phyloP scores from a whole-genome alignment of 805 yeast species.

The Metschnikowia colocasiae region DNA sequence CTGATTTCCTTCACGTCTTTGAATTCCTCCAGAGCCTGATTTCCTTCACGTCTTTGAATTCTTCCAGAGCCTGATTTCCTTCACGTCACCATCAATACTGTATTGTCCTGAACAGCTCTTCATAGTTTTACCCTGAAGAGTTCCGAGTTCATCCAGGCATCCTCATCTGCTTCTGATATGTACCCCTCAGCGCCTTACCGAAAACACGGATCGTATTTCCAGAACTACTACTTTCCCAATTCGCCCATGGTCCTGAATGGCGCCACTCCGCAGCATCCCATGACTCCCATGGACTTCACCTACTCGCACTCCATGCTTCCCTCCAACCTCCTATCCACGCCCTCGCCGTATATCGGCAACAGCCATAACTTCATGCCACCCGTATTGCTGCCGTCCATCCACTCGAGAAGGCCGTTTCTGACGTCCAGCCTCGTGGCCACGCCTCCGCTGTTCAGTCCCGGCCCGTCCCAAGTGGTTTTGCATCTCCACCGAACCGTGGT shows the following conservation, averaged over 20 bases:
- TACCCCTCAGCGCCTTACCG: background rate
- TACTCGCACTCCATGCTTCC: conserved; percentile 64
- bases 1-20: no score
- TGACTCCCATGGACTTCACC: conserved; percentile 51
- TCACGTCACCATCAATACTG: no score
- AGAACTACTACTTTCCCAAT: conserved; percentile 5
- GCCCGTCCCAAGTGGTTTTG: conserved; percentile 3
- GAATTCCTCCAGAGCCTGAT: no score
- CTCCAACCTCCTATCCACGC: conserved; percentile 44
- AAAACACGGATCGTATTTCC: conserved; percentile 7
- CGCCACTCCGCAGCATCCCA: conserved; percentile 8
- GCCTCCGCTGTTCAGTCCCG: conserved; percentile 4
- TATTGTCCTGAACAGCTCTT: no score
- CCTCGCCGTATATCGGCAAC: conserved; percentile 52
- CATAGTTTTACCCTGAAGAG: no score
- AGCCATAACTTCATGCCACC: conserved; percentile 29
- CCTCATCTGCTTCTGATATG: no score
- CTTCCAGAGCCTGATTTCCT: no score
- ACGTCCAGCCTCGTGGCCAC: conserved; percentile 1
- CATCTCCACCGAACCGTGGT: conserved; percentile 22
- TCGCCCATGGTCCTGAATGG: background rate
- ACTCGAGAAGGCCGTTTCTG: conserved; percentile 1
- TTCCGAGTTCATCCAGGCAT: no score
- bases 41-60: no score
- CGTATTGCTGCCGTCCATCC: conserved; percentile 10